Base-by-base conservation (phyloP, 2,329 filamentous ascomycete genomes). In the Paraphaeosphaeria sporulosa region DNA sequence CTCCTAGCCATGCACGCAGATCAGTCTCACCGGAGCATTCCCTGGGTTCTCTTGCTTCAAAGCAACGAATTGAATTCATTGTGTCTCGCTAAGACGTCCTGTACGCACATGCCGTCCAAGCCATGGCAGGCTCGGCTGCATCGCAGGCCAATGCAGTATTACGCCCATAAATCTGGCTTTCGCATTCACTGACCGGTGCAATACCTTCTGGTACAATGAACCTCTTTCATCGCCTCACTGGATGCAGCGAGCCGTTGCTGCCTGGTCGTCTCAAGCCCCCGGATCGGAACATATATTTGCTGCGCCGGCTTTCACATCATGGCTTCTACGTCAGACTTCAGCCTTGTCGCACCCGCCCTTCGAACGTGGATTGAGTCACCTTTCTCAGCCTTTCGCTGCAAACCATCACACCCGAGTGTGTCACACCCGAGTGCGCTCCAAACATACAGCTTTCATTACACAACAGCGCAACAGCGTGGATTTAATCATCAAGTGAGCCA, bases 21-120 rank as follows among this genome's bases (percentile, higher is more conserved):
- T 48, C 43, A 19, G 17, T 10, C 36, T 62, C 59, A 62, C 55
- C 59, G 59, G 59, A 55, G 40, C 34, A 32, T 40, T 30, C 21
- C 38, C 17, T 27, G n/a, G 15, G 46, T 47, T 6, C 38, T 56
- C 51, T 38, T 36, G 13, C 55, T 58, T 23, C 17, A 10, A 17
- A 51, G 9, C 32, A 36, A 30, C 59, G 54, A 61, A 61, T 61
- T 51, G 44, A 12, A 30, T 27, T 17, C 3, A 13, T 42, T 21
- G 17, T 19, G 17, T 19, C 44, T 46, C 36, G 17, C 21, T 25
- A 30, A n/a, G 8, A 44, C 27, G 27, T 23, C 43, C 36, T 32
- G 9, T 43, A 34, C 47, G 51, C 46, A 55, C 53, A 32, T 19
- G 21, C 55, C 12, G 32, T 23, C 50, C 49, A 52, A 57, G 59